Base-by-base conservation (phyloP, 768 basidiomycete genomes). In the Auriscalpium microsporum region DNA sequence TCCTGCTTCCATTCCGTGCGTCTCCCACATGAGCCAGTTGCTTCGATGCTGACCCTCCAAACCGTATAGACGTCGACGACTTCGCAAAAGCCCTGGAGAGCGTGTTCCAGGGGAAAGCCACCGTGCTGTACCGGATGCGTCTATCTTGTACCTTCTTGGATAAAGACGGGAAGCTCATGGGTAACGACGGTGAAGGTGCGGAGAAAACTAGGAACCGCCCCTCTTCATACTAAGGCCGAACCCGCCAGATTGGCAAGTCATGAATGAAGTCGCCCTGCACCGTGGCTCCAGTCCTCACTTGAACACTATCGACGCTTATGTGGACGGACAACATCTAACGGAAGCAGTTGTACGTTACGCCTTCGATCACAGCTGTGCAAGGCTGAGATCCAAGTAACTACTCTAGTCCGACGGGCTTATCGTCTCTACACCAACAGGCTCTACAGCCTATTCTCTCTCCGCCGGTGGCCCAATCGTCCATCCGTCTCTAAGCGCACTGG, bases 391-490 rank as follows among this genome's bases (percentile, higher is more conserved):
- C 52, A 53, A 38, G 54, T 55, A 56, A 48, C 55, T 44, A 57
- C 56, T 28, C 33, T 64, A 94, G 93, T 91, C 92, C 37, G 94
- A 96, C 63, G 94, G 94, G 38, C 74, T 96, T 56, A 93, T 96
- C 54, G 83, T 97, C 53, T 93, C 93, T 8, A 97, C 94, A 2
- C 94, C 94, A 19, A 97, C 94, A 3, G 94, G 94, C 7, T 96
- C 94, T 19, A 96, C 94, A 3, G 94, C 94, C 14, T 96, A 97
- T 70, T 96, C 94, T 1, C 77, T 97, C 21, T 95, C 93, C 3
- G 90, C 94, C 0, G 94, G 94, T 36, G 94, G 94, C 23, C 94
- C 94, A 4, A 96, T 97, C 61, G 92, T 96, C 0, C 94, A 96
- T 59, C 94, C 94, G 2, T 90, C 90, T 2, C 73, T 94, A 40